Conservation (phyloP, 495 filamentous ascomycete species). For the Talaromyces ruber region DNA sequence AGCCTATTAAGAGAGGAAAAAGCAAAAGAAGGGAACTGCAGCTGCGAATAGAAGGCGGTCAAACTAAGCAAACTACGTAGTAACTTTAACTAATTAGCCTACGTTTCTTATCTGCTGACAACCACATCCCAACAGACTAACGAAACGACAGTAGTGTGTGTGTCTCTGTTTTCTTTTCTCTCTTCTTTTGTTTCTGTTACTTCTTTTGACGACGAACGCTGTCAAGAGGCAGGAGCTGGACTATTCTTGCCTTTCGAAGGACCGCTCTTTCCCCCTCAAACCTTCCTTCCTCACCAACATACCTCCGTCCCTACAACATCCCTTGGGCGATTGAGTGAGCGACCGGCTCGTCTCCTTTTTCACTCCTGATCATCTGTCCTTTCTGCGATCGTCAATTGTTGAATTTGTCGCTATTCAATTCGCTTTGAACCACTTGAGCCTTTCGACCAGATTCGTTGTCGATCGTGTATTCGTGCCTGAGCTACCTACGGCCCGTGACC, state of each 20-base stretch:
- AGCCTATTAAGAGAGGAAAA: neutral
- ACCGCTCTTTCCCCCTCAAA: neutral
- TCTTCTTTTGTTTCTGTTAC: neutral
- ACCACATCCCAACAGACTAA: neutral
- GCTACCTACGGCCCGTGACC: neutral
- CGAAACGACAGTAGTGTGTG: neutral
- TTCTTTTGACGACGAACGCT: neutral
- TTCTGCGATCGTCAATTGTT: neutral
- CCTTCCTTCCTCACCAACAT: neutral
- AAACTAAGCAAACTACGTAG: neutral
- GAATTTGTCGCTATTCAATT: neutral
- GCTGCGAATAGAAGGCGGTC: neutral
- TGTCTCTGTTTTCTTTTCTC: neutral
- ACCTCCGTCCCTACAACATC: neutral
- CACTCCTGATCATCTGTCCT: neutral
- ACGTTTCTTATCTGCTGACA: neutral
- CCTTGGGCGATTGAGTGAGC: neutral
- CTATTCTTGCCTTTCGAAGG: neutral
- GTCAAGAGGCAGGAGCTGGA: neutral
- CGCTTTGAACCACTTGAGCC: neutral
- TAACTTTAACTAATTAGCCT: neutral
- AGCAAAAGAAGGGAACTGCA: neutral
- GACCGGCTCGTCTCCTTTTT: neutral
- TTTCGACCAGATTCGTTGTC: neutral
- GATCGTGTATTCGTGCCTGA: neutral